Evolutionary conservation across 192 early-diverging fungal species (phyloP), one percentile per base, ranked within the genome.

Genomic region (Coemansia sp.): DNA sequence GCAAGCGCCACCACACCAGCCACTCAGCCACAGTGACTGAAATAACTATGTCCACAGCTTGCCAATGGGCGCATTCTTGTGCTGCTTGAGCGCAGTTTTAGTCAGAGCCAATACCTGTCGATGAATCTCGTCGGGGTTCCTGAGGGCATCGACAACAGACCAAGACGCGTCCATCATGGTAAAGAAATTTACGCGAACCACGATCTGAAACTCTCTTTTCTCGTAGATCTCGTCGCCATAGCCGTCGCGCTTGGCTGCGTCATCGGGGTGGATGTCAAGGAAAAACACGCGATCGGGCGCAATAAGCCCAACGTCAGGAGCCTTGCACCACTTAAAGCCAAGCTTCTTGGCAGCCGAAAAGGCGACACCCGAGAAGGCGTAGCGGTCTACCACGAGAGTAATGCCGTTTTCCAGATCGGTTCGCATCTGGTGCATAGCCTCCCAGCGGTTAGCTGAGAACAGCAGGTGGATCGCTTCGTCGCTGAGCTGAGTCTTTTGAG

Each of bases 401-500:
- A 71, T 90, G 10, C 96, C 97, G 32, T 49, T 59, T 22, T 84
- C 66, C 34, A 98, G 84, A 37, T 85, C 80, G 8, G 68, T 61
- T 40, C 74, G 83, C 76, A 98, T 86, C 9, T 75, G 56, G 22
- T 84, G 71, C 89, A 91, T 90, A 16, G 89, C 87, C 73, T 96
- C 96, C 92, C 94, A 97, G 39, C 98, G 86, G 83, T 99, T 99
- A 3, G 94, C 95, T 13, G 95, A 95, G 75, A 99, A 99, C 35
- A 99, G 80, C 15, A 98, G 70, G 71, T 99, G 98, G 32, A 95
- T 85, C 12, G 93, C 89, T 53, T 87, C 86, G 70, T 95, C 93
- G 74, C 90, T 90, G 22, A 96, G 76, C 32, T 91, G 84, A 32
- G 76, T 68, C 18, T 82, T 70, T 38, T 89, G 85, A 49, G 87